Base-by-base conservation (phyloP, 2,329 filamentous ascomycete genomes). In the Fusarium oxysporum region DNA sequence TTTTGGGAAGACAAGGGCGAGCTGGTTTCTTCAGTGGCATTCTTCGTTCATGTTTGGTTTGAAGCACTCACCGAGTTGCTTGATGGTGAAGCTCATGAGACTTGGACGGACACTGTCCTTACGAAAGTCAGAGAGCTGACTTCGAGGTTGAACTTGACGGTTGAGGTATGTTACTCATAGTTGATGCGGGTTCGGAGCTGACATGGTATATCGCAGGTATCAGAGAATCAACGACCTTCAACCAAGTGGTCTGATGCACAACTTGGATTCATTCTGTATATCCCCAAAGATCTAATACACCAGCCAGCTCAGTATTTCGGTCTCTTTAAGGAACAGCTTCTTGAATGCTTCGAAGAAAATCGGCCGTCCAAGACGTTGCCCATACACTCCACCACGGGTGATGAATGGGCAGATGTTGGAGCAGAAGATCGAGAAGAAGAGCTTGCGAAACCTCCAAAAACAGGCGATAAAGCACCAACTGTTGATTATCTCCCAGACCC, bases 331-430 rank as follows among this genome's bases (percentile, higher is more conserved):
- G 78, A 79, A 13, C 71, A 76, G 8, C 74, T 86, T 4, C 72
- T 83, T 13, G 68, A 73, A 12, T 82, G 81, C 68, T 85, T 86
- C 62, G 75, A 80, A 12, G 70, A 70, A 47, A 76, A 74, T 38
- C 74, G 50, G 65, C 59, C 17, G 40, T 55, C 14, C 41, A 69
- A 13, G 21, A 43, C 68, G 8, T 38, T 72, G 21, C 68, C 69
- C 4, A 75, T 74, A 32, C 76, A 71, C 50, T 77, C 71, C 33
- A 72, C 71, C 14, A 77, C 75, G 10, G 75, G 71, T 9, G 85
- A 86, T 35, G 85, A 85, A 65, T 87, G 86, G 85, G 84, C 83
- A 16, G 82, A 85, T 33, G 79, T 87, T 2, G 79, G 80, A 6
- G 71, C 82, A 16, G 82, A 80, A 50, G 58, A 75, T 32, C 40